Evolutionary conservation across 176 grass and related monocot genomes (phyloP), one percentile per base, ranked within the genome.

Genomic region (Poa annua): DNA sequence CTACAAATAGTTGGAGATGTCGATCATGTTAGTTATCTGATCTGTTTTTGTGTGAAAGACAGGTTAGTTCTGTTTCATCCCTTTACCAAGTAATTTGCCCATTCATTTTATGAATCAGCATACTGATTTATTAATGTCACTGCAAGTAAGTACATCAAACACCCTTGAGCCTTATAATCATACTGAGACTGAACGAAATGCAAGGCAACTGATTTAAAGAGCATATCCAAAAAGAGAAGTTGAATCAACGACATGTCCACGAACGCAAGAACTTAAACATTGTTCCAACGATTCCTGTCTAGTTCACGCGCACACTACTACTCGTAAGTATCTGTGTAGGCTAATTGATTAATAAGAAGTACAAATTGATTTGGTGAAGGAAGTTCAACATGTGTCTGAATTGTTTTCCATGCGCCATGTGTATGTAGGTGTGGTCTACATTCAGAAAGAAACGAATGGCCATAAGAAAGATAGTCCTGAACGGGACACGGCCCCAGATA

Each of bases 71-170:
- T 20, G 16, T 64, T 79, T 48, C 24, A 47, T 13, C 56, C 5
- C 57, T 79, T 63, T 13, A 19, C 8, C 5, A 79, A 47, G 15
- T 44, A 78, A 61, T 4, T 20, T 45, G 14, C 0, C 54, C 53
- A 77, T 44, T 13, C 54, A 77, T 64, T 64, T n/a, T 26, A 34
- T 48, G 41, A 13, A 64, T 79, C 16, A 48, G 59, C 39, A 63
- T 48, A 79, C 19, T 36, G 3, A 36, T 4, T 36, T 36, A 39
- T 3, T 26, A 16, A 48, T 48, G 17, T 8, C 39, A 48, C 2
- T 64, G 13, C 20, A 77, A 60, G n/a, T 24, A 24, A 42, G 76
- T 45, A 50, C 13, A 32, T 20, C 57, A 79, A 64, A 79, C 57
- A 64, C 16, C 76, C 41, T 78, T 45, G 38, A 29, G 5, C 14